phyloP scores from a whole-genome alignment of 2,329 filamentous ascomycete genomes.

The Alternaria arborescens region DNA sequence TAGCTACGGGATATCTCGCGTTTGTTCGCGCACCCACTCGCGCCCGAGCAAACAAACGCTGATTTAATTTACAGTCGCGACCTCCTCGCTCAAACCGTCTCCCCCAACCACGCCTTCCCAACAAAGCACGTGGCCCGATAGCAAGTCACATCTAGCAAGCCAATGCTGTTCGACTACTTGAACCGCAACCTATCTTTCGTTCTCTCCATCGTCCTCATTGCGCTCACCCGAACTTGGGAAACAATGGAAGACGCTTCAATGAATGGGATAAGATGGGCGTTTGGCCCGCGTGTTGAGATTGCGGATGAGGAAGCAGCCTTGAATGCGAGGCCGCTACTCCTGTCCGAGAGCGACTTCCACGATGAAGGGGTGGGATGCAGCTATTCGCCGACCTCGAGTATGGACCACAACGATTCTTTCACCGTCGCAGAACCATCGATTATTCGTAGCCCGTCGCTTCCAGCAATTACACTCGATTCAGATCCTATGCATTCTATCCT shows the following conservation, averaged over 20 bases:
- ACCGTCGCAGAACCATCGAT: neutral
- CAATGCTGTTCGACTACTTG: neutral
- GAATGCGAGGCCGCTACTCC: constrained; percentile 3
- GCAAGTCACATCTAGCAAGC: neutral
- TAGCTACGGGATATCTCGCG: neutral
- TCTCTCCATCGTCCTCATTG: neutral
- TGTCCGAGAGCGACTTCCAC: neutral
- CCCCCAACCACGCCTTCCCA: neutral
- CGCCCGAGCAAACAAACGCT: neutral
- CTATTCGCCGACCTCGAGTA: neutral
- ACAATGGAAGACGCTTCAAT: constrained; percentile 7
- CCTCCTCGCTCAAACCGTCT: neutral
- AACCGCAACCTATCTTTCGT: neutral
- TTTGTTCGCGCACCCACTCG: neutral
- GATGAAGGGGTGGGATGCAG: neutral
- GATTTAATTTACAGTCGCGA: neutral
- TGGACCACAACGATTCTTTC: neutral
- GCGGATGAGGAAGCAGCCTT: constrained; percentile 6
- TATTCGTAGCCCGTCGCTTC: constrained; percentile 9
- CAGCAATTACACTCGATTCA: neutral
- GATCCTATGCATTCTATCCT: neutral
- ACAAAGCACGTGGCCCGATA: neutral
- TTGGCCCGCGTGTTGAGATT: neutral
- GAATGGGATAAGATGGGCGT: constrained; percentile 6
- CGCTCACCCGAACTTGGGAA: neutral